These are phyloP conservation scores for Houttuynia cordata DNA, from an alignment of 164 flowering plant genomes.

Conservation along the genomic window DNA sequence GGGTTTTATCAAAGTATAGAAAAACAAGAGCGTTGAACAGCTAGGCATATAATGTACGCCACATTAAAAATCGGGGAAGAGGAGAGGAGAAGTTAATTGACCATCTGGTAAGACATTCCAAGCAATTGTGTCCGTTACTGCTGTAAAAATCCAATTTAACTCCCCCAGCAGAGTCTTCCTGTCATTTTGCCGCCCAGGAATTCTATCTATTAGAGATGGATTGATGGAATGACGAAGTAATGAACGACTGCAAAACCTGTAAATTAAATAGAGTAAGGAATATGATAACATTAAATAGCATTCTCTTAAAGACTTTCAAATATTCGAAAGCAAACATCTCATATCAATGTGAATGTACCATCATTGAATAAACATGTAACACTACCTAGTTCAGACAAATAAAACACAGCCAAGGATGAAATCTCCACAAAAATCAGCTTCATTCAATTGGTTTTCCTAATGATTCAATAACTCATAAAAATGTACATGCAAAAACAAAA, in stretches of 20 bases:
- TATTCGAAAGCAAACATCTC: background rate
- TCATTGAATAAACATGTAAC: background rate
- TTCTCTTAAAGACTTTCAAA: no score
- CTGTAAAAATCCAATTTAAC: constrained; percentile 97
- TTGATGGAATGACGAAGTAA: constrained; percentile 67
- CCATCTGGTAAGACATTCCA: constrained; percentile 99
- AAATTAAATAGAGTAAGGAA: constrained; percentile 2
- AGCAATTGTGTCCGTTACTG: constrained; percentile 97
- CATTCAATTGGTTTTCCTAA: no score
- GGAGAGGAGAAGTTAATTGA: constrained; percentile 10
- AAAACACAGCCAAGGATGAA: no score
- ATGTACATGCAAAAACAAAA: no score
- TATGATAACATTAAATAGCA: background rate
- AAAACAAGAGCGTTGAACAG: no score
- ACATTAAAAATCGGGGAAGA: background rate
- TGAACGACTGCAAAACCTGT: constrained; percentile 84
- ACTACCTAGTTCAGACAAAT: no score
- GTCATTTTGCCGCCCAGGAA: constrained; percentile 96
- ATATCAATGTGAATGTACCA: no score
- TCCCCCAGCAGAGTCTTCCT: constrained; percentile 93
- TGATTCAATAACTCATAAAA: no score
- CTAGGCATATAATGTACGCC: no score
- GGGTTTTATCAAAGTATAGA: no score
- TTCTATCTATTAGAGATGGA: constrained; percentile 66
- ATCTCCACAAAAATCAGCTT: background rate